Evolutionary conservation across 257 asterid genomes (phyloP).

Genomic region (Solanum etuberosum): DNA sequence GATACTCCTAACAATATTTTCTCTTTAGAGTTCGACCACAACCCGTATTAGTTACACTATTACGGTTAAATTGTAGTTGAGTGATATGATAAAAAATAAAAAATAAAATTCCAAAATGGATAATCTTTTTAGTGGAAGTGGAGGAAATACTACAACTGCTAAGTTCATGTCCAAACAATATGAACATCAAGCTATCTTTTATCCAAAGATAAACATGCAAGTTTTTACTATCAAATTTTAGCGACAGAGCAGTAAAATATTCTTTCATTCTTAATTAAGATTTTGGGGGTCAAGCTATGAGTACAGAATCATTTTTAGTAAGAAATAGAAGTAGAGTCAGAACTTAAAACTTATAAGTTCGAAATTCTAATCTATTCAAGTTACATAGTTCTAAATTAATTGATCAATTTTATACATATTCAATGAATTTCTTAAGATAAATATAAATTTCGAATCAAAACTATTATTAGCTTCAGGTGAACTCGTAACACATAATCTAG

Average conservation of each 20-base stretch:
- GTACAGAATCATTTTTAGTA: fast-evolving
- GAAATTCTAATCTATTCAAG: neutral
- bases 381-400: neutral
- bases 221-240: neutral
- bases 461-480: neutral
- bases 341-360: neutral
- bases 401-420: neutral
- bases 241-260: neutral
- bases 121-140: neutral
- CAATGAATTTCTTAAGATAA: neutral
- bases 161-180: neutral
- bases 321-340: fast-evolving
- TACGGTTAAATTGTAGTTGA: fast-evolving
- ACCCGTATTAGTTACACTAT: neutral
- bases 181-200: neutral
- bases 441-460: neutral
- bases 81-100: neutral
- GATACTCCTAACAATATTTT: too few relatives aligned
- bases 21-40: neutral
- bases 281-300: neutral
- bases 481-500: neutral
- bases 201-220: neutral
- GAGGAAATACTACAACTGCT: neutral
- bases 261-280: neutral
- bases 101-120: too few relatives aligned